Base-by-base conservation (phyloP, 2,329 filamentous ascomycete genomes). In the Aureobasidium sp. region DNA sequence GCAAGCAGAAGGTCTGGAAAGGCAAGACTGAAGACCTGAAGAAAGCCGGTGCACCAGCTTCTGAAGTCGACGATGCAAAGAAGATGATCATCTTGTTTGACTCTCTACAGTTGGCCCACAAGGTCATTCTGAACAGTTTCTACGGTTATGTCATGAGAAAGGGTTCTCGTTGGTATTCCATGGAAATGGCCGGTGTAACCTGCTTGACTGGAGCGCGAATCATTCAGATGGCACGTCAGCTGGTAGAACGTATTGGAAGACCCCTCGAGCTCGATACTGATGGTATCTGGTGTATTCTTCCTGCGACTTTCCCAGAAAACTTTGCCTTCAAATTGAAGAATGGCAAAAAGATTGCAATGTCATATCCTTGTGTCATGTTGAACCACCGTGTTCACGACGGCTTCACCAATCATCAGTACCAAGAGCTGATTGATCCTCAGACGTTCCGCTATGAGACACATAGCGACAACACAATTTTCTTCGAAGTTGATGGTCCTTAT, bases 141-240 rank as follows among this genome's bases (percentile, higher is more conserved):
- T 98, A 98, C 62, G 93, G 93, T 58, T 98, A 98, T 66, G 93
- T 97, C 68, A 98, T 98, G 93, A 80, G 93, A 73, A 98, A 98
- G 68, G 93, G 93, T 29, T 98, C 93, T 32, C 83, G 93, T 53
- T 98, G 93, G 93, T 98, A 98, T 67, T 98, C 93, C 16, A 85
- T 98, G 80, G 93, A 98, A 68, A 98, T 98, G 93, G 93, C 94
- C 14, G 93, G 93, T 62, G 93, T 98, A 4, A 98, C 93, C 37
- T 98, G 93, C 72, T 74, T 98, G 68, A 98, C 93, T 1, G 93
- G 93, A 57, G 93, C 93, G 27, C 88, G 84, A 37, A 98, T 98
- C 66, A 98, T 98, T 67, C 93, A 98, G 65, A 83, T 98, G 79
- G 94, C 93, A 16, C 83, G 91, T 64, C 85, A 93, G 62, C 79